These are phyloP conservation scores for Torulaspora pretoriensis DNA, from an alignment of 1,139 yeast species.

Conservation along the genomic window DNA sequence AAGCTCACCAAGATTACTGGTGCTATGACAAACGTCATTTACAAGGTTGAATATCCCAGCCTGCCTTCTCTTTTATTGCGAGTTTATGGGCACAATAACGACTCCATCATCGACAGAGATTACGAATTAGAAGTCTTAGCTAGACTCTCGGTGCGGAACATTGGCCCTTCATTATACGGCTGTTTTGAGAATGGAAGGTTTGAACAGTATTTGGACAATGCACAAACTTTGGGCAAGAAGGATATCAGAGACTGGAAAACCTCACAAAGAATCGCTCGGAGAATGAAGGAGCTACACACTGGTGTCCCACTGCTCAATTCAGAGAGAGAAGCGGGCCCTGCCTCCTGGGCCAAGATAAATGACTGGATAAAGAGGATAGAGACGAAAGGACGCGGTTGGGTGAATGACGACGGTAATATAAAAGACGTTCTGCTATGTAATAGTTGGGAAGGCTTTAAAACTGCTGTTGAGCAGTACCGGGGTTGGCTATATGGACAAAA, in stretches of 20 bases:
- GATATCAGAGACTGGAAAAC: conserved; percentile 73
- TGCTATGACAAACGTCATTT: conserved; percentile 88
- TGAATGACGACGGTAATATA: conserved; percentile 34
- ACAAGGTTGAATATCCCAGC: conserved; percentile 49
- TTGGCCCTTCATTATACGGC: conserved; percentile 87
- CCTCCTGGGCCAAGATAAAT: conserved; percentile 62
- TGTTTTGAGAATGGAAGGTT: conserved; percentile 87
- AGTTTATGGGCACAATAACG: conserved; percentile 89
- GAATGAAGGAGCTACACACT: conserved; percentile 91
- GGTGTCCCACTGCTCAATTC: conserved; percentile 61
- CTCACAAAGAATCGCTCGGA: conserved; percentile 82
- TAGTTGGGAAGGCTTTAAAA: conserved; percentile 48
- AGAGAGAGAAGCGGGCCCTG: conserved; percentile 57
- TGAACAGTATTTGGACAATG: conserved; percentile 80
- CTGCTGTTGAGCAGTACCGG: conserved; percentile 47
- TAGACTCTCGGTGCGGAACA: conserved; percentile 67
- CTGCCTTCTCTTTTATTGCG: conserved; percentile 57
- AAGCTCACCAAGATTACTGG: conserved; percentile 72
- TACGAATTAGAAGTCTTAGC: conserved; percentile 69
- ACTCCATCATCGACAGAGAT: conserved; percentile 79
- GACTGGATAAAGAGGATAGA: conserved; percentile 69
- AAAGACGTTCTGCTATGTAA: conserved; percentile 47
- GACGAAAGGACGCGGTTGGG: conserved; percentile 33
- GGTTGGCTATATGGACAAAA: conserved; percentile 60
- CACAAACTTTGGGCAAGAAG: conserved; percentile 50